A percentile compares a stretch with the other conserved stretches of the same genome.
phyloP scores from a whole-genome alignment of 2,329 filamentous ascomycete genomes.

The Colletotrichum acutatum region DNA sequence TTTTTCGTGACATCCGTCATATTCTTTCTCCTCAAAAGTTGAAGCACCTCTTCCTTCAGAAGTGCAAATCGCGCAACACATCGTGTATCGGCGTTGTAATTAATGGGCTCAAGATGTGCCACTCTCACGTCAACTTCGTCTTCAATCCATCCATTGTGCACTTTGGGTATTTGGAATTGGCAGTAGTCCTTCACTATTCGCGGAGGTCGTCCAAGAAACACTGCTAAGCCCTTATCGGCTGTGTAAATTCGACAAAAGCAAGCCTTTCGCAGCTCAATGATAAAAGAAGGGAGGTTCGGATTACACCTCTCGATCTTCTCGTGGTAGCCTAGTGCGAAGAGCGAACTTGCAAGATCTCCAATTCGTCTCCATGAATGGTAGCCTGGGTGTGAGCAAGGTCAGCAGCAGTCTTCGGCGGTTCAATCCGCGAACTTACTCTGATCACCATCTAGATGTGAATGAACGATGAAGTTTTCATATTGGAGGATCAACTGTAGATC shows the following conservation, averaged over 20 bases:
- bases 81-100: background rate
- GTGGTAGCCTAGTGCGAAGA: conserved; percentile 60
- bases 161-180: background rate
- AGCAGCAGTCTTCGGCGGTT: background rate
- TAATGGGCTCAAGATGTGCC: background rate
- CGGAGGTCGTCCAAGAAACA: background rate
- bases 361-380: conserved; percentile 59
- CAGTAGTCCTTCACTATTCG: background rate
- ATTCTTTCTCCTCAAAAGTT: background rate
- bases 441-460: conserved; percentile 55
- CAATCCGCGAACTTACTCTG: conserved; percentile 45
- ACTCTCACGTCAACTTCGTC: background rate
- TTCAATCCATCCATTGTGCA: background rate
- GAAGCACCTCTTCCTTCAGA: background rate
- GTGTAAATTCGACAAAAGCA: background rate
- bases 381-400: conserved; percentile 44
- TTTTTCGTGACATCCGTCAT: background rate
- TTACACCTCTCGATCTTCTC: conserved; percentile 42
- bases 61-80: background rate
- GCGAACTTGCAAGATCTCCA: conserved; percentile 56
- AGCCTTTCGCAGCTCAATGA: background rate
- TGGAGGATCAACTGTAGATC: conserved; percentile 57
- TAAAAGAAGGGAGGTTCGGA: background rate
- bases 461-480: conserved; percentile 58
- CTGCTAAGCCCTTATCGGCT: background rate